A percentile compares a stretch with the other conserved stretches of the same genome.
phyloP scores from a whole-genome alignment of 1,284 basidiomycete genomes.

The Ceratobasidium sp. region DNA sequence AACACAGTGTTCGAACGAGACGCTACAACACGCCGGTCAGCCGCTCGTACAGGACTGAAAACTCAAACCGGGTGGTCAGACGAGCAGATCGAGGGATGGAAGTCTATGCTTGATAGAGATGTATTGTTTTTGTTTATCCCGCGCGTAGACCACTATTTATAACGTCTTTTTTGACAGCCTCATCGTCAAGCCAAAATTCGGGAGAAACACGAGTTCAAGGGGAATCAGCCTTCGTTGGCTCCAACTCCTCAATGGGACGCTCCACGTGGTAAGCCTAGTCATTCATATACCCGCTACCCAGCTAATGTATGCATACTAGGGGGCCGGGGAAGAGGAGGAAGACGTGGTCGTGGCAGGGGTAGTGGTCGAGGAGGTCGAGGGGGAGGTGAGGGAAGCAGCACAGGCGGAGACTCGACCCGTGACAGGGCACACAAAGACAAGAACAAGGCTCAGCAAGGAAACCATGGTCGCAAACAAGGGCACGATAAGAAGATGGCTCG shows the following conservation, averaged over 20 bases:
- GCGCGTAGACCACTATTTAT: not conserved
- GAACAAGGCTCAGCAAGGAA: conserved; percentile 39
- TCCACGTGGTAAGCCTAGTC: conserved; percentile 34
- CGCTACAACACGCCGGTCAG: conserved; percentile 69
- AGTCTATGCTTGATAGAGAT: conserved; percentile 82
- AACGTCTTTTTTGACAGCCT: conserved; percentile 59
- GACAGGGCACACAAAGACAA: conserved; percentile 59
- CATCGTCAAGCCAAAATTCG: conserved; percentile 70
- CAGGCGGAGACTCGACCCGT: conserved; percentile 45
- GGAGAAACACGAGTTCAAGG: conserved; percentile 74
- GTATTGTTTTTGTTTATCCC: conserved; percentile 53
- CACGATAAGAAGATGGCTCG: conserved; percentile 72
- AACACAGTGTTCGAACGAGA: conserved; percentile 73
- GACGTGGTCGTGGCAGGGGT: conserved; percentile 49
- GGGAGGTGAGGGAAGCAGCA: conserved; percentile 53
- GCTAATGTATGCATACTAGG: conserved; percentile 38
- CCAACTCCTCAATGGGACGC: conserved; percentile 26
- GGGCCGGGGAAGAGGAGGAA: conserved; percentile 45
- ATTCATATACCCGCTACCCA: conserved; percentile 42
- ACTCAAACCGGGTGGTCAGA: conserved; percentile 74
- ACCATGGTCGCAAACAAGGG: conserved; percentile 40
- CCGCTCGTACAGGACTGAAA: conserved; percentile 68
- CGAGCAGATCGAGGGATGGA: conserved; percentile 89
- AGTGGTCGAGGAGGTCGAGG: conserved; percentile 45
- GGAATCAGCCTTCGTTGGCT: conserved; percentile 56